These are phyloP conservation scores for Porcisia hertigi DNA, from an alignment of 208 protist genomes.

Conservation along the genomic window DNA sequence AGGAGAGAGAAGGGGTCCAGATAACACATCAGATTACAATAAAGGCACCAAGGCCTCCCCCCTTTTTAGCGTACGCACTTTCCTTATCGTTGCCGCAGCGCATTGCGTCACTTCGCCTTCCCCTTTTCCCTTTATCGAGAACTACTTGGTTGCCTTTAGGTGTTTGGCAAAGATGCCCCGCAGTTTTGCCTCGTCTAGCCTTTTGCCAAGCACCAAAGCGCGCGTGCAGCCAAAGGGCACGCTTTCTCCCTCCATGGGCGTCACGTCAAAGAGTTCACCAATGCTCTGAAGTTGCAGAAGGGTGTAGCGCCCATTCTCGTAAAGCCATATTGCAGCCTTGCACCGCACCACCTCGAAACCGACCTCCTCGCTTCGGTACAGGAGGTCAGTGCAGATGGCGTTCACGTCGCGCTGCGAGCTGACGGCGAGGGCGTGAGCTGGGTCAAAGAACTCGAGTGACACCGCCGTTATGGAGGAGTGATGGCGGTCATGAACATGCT, in stretches of 20 bases:
- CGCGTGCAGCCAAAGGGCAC: constrained; percentile 73
- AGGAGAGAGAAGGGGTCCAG: neutral
- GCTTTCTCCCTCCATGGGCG: constrained; percentile 71
- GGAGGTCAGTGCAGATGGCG: constrained; percentile 69
- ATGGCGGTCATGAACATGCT: constrained; percentile 62
- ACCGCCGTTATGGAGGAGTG: constrained; percentile 68
- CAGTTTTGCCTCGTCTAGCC: constrained; percentile 61
- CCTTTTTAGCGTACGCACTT: neutral
- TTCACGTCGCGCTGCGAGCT: constrained; percentile 53
- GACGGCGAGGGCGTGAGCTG: constrained; percentile 42
- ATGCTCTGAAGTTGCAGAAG: constrained; percentile 87
- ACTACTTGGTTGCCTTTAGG: constrained; percentile 46
- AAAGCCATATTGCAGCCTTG: constrained; percentile 89
- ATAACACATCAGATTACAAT: neutral
- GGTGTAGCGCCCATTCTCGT: constrained; percentile 38
- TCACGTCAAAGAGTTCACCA: constrained; percentile 84
- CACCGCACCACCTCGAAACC: constrained; percentile 86
- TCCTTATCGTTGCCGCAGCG: neutral
- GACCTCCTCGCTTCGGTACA: constrained; percentile 68
- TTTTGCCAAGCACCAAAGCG: constrained; percentile 71
- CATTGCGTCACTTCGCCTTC: neutral
- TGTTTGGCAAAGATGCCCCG: constrained; percentile 63
- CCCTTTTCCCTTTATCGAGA: neutral
- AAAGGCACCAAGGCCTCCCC: neutral
- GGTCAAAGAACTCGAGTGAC: constrained; percentile 70